These are phyloP conservation scores for Agastache rugosa DNA, from an alignment of 257 asterid species.

Conservation along the genomic window DNA sequence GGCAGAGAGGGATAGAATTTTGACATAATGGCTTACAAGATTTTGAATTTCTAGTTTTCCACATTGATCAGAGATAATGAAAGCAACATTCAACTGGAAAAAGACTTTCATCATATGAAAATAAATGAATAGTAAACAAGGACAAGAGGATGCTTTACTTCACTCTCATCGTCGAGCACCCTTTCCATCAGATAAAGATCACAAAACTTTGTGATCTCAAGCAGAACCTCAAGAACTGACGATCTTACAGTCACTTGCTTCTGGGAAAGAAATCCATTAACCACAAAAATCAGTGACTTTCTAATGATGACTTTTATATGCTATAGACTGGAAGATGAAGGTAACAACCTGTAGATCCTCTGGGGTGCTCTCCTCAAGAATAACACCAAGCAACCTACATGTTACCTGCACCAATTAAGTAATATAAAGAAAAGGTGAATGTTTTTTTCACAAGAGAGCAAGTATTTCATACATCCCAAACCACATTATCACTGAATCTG, in stretches of 20 bases:
- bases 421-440: constrained; percentile 13
- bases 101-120: neutral
- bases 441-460: neutral
- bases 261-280: constrained; percentile 46
- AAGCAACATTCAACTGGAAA: neutral
- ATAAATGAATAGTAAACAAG: neutral
- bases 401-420: constrained; percentile 65
- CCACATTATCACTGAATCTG: neutral
- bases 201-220: constrained; percentile 83
- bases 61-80: constrained; percentile 5
- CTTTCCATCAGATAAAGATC: constrained; percentile 96
- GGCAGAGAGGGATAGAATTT: neutral
- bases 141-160: constrained; percentile 53
- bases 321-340: constrained; percentile 24
- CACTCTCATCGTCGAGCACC: constrained; percentile 87
- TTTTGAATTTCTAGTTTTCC: constrained; percentile 1
- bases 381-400: constrained; percentile 82
- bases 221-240: constrained; percentile 83
- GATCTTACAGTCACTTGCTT: constrained; percentile 85
- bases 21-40: constrained; percentile 9
- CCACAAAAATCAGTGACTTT: constrained; percentile 32
- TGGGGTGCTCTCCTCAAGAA: constrained; percentile 85
- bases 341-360: constrained; percentile 86
- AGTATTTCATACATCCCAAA: neutral
- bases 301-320: constrained; percentile 11